Evolutionary conservation across 352 stramenopile genomes (phyloP).

Genomic region (Saprolegnia parasitica): DNA sequence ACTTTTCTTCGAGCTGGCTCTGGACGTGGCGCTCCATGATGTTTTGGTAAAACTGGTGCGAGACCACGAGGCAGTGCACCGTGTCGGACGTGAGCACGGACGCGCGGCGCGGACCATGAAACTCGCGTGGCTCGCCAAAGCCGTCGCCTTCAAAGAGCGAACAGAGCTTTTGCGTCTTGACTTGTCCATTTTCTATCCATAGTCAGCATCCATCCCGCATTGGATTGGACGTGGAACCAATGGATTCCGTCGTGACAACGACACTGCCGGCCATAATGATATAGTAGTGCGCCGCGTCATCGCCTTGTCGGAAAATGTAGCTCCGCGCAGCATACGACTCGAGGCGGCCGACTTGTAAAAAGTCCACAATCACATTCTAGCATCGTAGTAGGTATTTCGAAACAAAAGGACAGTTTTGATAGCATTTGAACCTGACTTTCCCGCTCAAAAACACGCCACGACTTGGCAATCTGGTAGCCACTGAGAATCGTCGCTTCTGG

Average conservation of each 20-base stretch:
- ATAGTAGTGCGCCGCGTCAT: constrained; percentile 21
- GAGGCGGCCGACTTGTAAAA: neutral
- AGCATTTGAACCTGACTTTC: neutral
- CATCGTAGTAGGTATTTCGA: neutral
- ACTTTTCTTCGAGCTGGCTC: constrained; percentile 42
- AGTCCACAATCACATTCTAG: constrained; percentile 21
- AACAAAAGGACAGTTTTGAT: too few relatives aligned
- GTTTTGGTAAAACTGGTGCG: constrained; percentile 42
- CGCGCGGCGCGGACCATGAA: constrained; percentile 15
- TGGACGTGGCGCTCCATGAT: constrained; percentile 50
- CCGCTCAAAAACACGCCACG: constrained; percentile 22
- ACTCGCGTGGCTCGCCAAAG: constrained; percentile 25
- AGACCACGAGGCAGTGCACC: constrained; percentile 50
- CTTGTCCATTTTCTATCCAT: constrained; percentile 14
- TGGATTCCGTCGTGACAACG: constrained; percentile 8
- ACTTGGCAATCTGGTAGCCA: constrained; percentile 6
- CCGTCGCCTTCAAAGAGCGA: constrained; percentile 20
- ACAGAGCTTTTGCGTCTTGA: constrained; percentile 27
- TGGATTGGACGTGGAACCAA: constrained; percentile 19
- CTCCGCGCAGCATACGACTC: constrained; percentile 6
- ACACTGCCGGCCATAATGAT: constrained; percentile 26
- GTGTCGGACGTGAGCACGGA: constrained; percentile 30
- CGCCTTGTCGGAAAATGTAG: constrained; percentile 23
- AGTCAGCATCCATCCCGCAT: neutral
- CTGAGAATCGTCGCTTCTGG: constrained; percentile 1